Base-by-base conservation (phyloP, 169 alveolate genomes). In the Condylostoma magnum region DNA sequence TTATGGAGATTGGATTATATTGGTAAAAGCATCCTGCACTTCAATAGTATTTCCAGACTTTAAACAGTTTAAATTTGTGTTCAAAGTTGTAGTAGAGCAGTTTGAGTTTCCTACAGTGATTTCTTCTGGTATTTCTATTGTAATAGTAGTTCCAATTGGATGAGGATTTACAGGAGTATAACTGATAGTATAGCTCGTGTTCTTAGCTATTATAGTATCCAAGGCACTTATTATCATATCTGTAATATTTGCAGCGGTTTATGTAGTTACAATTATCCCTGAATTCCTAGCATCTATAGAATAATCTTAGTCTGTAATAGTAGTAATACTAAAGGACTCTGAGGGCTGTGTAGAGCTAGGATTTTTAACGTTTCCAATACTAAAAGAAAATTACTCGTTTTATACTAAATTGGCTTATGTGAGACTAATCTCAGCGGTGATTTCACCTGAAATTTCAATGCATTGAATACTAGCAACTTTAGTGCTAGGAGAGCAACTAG, bases 91-190 rank as follows among this genome's bases (percentile, higher is more conserved):
- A 1, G 69, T 25, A 57, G 22, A 18, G 51, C 69, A 57, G n/a
- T 6, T 51, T 5, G 52, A 27, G 1, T n/a, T 22, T 15, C 58
- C 73, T 18, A 63, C 25, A 6, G 54, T 12, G 25, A 63, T 43
- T 25, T 63, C 73, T 3, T 38, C 10, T 22, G 73, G 73, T 43
- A 63, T 63, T 15, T 12, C 33, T 37, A 63, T 63, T n/a, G 18
- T 63, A 12, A 63, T 18, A 20, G n/a, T n/a, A 3, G 73, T 22
- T 12, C 73, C 73, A 63, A 28, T 15, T 22, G 73, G 73, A 44
- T 63, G 73, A 22, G 27, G 1, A 44, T 63, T 63, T 15, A 43
- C 41, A 1, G 73, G 73, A 63, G 8, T n/a, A 44, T 41, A 63
- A 44, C 30, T 20, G 46, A 63, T 25, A 0, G 73, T 63, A 25